Percentiles rank a stretch among this genome's conserved stretches.
Conservation (phyloP, 2,329 filamentous ascomycete species). For the Diaporthe caulivora region DNA sequence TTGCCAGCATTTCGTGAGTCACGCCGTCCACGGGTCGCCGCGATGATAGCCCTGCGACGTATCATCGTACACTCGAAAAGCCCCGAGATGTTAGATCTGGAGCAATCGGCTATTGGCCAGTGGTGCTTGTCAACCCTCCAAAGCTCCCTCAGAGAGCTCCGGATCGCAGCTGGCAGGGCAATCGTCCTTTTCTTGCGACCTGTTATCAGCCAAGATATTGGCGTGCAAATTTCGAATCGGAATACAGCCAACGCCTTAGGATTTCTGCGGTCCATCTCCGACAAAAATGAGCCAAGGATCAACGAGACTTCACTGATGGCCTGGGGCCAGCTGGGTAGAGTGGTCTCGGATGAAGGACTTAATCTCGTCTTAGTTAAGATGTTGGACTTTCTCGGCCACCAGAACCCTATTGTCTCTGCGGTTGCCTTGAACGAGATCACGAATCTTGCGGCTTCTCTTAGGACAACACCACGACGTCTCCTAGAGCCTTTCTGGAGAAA, state of each 20-base stretch:
- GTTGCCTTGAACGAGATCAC: constrained; percentile 87
- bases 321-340: constrained; percentile 85
- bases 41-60: constrained; percentile 78
- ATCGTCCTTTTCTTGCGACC: constrained; percentile 36
- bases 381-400: constrained; percentile 87
- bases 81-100: constrained; percentile 72
- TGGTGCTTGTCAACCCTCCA: constrained; percentile 86
- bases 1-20: constrained; percentile 63
- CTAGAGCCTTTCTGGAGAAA: constrained; percentile 91
- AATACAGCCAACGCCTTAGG: constrained; percentile 80
- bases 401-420: constrained; percentile 82
- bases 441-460: constrained; percentile 75
- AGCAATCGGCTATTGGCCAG: constrained; percentile 76
- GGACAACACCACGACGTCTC: constrained; percentile 73
- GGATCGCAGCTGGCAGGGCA: constrained; percentile 80
- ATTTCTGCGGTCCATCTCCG: constrained; percentile 78
- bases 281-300: constrained; percentile 74
- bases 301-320: constrained; percentile 89
- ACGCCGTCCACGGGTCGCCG: constrained; percentile 73
- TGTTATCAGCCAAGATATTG: constrained; percentile 17
- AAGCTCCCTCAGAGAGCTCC: constrained; percentile 87
- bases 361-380: constrained; percentile 87
- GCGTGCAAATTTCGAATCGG: constrained; percentile 57
- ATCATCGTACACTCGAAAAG: constrained; percentile 76
- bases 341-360: constrained; percentile 83